These are phyloP conservation scores for Colletotrichum sp. DNA, from an alignment of 2,329 filamentous ascomycete species.

Conservation along the genomic window DNA sequence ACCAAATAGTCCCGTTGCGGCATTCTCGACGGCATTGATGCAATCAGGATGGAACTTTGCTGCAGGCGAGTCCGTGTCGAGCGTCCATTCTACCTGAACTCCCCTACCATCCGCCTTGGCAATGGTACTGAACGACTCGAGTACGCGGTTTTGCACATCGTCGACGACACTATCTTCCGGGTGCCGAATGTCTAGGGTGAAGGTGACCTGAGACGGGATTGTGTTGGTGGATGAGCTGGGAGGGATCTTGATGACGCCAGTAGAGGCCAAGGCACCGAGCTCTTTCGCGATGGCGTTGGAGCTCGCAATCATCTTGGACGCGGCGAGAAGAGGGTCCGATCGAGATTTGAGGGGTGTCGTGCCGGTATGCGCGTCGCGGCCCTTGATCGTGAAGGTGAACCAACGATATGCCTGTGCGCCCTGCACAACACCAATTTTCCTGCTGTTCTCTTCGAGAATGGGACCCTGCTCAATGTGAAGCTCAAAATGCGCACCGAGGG, in stretches of 20 bases:
- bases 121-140: slow-evolving; percentile 27
- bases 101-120: slow-evolving; percentile 30
- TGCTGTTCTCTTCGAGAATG: slow-evolving; percentile 67
- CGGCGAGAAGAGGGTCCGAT: slow-evolving; percentile 71
- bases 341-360: slow-evolving; percentile 73
- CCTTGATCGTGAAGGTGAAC: slow-evolving; percentile 70
- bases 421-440: slow-evolving; percentile 72
- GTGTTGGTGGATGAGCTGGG: slow-evolving; percentile 24
- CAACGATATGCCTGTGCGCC: slow-evolving; percentile 79
- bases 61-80: slow-evolving; percentile 67
- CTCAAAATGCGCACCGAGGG: slow-evolving; percentile 79
- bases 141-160: slow-evolving; percentile 25
- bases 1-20: slow-evolving; percentile 60
- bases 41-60: slow-evolving; percentile 72
- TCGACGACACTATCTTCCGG: slow-evolving; percentile 18
- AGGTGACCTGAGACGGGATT: slow-evolving; percentile 14
- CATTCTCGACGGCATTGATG: slow-evolving; percentile 68
- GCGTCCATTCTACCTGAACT: slow-evolving; percentile 58
- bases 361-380: slow-evolving; percentile 75
- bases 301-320: slow-evolving; percentile 70
- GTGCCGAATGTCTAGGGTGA: slow-evolving; percentile 24
- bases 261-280: slow-evolving; percentile 67
- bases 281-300: slow-evolving; percentile 67
- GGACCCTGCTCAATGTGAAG: slow-evolving; percentile 87
- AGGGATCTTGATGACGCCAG: slow-evolving; percentile 62